These are phyloP conservation scores for Aspergillus hiratsukae DNA, from an alignment of 2,329 filamentous ascomycete species.

Conservation along the genomic window DNA sequence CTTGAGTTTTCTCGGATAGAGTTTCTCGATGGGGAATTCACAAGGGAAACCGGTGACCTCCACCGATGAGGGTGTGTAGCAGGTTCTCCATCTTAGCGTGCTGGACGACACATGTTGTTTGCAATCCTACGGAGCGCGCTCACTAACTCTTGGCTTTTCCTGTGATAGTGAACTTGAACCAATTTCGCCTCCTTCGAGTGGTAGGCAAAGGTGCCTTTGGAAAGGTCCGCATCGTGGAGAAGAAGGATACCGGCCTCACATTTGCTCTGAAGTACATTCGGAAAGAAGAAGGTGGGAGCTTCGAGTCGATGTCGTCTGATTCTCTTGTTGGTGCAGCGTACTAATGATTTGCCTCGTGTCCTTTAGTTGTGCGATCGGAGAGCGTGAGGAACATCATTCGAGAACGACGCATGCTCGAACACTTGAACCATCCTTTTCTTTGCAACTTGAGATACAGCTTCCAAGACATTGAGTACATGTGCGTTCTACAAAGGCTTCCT, in stretches of 20 bases:
- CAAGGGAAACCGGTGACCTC: constrained; percentile 91
- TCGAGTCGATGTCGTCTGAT: constrained; percentile 3
- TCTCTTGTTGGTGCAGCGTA: constrained; percentile 1
- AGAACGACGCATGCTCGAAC: constrained; percentile 95
- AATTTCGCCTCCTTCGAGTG: constrained; percentile 90
- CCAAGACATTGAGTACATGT: constrained; percentile 99
- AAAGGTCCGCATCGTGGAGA: constrained; percentile 97
- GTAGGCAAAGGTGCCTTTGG: constrained; percentile 98
- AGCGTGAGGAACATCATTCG: constrained; percentile 98
- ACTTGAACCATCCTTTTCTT: constrained; percentile 95
- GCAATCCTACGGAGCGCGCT: neutral
- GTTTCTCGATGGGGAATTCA: constrained; percentile 75
- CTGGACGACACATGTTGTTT: constrained; percentile 10
- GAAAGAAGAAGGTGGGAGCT: constrained; percentile 76
- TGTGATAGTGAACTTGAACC: constrained; percentile 80
- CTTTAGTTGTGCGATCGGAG: constrained; percentile 86
- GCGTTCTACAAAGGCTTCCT: constrained; percentile 32
- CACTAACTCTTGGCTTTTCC: neutral
- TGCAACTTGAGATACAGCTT: constrained; percentile 99
- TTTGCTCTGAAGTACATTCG: constrained; percentile 98
- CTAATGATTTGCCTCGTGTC: constrained; percentile 23
- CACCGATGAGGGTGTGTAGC: constrained; percentile 78
- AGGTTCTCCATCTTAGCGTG: neutral
- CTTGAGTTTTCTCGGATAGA: neutral
- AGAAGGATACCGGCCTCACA: constrained; percentile 88